Base-by-base conservation (phyloP, 1,284 basidiomycete species). In the Naganishia albida region DNA sequence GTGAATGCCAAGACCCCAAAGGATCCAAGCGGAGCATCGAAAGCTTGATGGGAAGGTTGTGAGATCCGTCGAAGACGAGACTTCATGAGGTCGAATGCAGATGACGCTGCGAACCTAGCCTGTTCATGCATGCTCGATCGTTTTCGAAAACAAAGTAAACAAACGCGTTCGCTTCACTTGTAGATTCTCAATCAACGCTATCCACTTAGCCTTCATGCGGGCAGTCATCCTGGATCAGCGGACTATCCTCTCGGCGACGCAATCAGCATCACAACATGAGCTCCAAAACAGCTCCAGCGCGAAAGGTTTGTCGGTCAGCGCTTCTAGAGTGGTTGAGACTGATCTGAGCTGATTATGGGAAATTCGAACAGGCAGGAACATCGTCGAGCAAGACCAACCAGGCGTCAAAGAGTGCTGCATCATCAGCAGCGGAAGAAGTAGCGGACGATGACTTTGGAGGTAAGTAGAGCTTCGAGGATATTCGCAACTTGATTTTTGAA, bases 381-480 rank as follows among this genome's bases (percentile, higher is more conserved):
- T 23, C 46, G 16, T 39, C 57, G 20, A 42, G 34, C 0, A 60
- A 60, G 12, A 25, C 57, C 34, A 60, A n/a, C 23, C 18, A 25
- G 10, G 4, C 26, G 12, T 43, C 57, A 15, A 60, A 60, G 23
- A 25, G 25, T 25, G 18, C 46, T 3, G 42, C 49, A 49, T 34
- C 30, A 10, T 48, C 56, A 13, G 44, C 18, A 7, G 44, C 18
- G 12, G 18, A 18, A 34, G 28, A 59, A 25, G 34, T 50, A 18
- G 57, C 49, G 13, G 57, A 60, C 7, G 57, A 60, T 42, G 57
- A 60, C 15, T 60, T 60, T 40, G 57, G 57, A 50, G 57, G 57
- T 60, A 26, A 18, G 57, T 40, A 20, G 16, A 60, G 23, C 8
- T 10, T 15, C n/a, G n/a, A n/a, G n/a, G 40, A 16, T 25, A 12